A percentile compares a stretch with the other conserved stretches of the same genome.
Evolutionary conservation across 345 rosid genomes (phyloP).

Genomic region (Streptanthus diversifolius): DNA sequence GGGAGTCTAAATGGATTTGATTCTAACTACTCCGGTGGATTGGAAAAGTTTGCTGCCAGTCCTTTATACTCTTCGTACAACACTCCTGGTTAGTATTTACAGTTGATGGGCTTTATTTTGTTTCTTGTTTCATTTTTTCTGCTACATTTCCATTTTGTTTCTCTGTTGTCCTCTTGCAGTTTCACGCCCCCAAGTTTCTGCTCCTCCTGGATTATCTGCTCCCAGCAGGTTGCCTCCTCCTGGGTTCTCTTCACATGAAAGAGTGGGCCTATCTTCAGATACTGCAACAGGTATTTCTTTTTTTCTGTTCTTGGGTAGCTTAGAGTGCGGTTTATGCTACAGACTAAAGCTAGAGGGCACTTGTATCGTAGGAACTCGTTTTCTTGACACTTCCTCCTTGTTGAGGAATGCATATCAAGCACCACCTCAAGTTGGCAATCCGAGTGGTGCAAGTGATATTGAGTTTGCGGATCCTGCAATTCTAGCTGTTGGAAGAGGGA

Average conservation of each 20-base stretch:
- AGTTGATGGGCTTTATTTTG: not conserved
- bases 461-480: constrained; percentile 97
- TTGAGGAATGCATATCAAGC: constrained; percentile 56
- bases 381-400: constrained; percentile 50
- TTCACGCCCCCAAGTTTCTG: constrained; percentile 71
- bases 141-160: not conserved
- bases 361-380: constrained; percentile 48
- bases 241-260: constrained; percentile 79
- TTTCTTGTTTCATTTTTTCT: constrained; percentile 12
- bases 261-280: constrained; percentile 57
- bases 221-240: constrained; percentile 96
- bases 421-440: constrained; percentile 35
- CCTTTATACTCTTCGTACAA: constrained; percentile 52
- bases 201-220: constrained; percentile 92
- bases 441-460: constrained; percentile 50
- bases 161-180: constrained; percentile 28
- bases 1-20: constrained; percentile 51
- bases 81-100: constrained; percentile 53
- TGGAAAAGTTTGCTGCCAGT: constrained; percentile 39
- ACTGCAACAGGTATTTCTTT: constrained; percentile 45
- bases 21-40: constrained; percentile 46
- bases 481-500: constrained; percentile 89
- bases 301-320: not conserved
- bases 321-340: constrained; percentile 2
- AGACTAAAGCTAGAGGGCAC: not conserved